A percentile compares a stretch with the other conserved stretches of the same genome.
Evolutionary conservation across 139 green algal genomes (phyloP).

Genomic region (Astrephomene gubernaculifera): DNA sequence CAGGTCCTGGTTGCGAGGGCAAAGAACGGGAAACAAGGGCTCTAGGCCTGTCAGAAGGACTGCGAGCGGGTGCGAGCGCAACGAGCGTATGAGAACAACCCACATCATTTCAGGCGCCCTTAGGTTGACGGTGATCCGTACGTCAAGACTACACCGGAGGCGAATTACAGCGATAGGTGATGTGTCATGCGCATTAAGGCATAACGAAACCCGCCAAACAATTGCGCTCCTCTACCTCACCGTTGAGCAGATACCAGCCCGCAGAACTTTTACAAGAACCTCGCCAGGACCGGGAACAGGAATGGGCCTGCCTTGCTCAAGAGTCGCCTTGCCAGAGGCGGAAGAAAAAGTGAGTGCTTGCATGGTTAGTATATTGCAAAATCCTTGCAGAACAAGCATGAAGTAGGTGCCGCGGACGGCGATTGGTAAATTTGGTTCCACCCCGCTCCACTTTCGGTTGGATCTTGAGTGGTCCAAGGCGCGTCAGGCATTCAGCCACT

Average conservation of each 20-base stretch:
- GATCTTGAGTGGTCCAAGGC: background rate
- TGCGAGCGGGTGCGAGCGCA: background rate
- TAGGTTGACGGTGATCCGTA: background rate
- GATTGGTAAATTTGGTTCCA: background rate
- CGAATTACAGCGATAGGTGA: background rate
- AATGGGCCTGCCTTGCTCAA: conserved; percentile 43
- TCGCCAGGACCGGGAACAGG: conserved; percentile 49
- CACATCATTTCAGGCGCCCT: background rate
- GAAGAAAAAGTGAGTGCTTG: conserved; percentile 52
- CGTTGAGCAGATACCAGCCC: conserved; percentile 69
- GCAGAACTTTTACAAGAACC: conserved; percentile 57
- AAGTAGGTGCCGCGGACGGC: background rate
- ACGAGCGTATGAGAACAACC: background rate
- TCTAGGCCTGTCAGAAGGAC: background rate
- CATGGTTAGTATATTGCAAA: conserved; percentile 17
- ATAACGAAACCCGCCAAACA: background rate
- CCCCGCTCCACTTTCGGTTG: background rate
- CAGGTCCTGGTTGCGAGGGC: conserved; percentile 62
- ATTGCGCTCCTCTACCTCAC: background rate
- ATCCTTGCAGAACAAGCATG: background rate
- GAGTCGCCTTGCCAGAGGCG: background rate
- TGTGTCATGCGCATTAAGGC: background rate
- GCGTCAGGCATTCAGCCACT: background rate
- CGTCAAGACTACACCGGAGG: background rate
- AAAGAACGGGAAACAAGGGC: background rate